These are phyloP conservation scores for Clausena lansium DNA, from an alignment of 345 rosid species.

Conservation along the genomic window DNA sequence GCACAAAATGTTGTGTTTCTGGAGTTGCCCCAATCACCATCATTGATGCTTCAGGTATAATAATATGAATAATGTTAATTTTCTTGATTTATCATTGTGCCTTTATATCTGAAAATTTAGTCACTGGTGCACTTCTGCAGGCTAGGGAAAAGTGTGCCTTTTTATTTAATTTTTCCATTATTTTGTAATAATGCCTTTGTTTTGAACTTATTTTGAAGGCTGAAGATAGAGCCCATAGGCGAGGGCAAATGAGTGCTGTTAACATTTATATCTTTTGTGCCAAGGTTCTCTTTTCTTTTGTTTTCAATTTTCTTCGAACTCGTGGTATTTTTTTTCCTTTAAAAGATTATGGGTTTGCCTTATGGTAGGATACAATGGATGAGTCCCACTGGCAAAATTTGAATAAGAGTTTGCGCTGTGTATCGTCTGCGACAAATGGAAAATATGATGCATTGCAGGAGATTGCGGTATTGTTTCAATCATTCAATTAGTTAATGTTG, in stretches of 20 bases:
- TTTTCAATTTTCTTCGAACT: background rate
- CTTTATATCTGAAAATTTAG: background rate
- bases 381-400: constrained; percentile 74
- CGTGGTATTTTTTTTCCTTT: constrained; percentile 14
- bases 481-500: background rate
- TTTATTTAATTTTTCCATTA: background rate
- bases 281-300: constrained; percentile 45
- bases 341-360: constrained; percentile 7
- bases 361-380: constrained; percentile 71
- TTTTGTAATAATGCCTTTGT: background rate
- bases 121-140: background rate
- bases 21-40: constrained; percentile 86
- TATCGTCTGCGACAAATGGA: constrained; percentile 89
- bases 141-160: background rate
- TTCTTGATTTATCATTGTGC: background rate
- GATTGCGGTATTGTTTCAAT: constrained; percentile 51
- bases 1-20: constrained; percentile 86
- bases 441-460: constrained; percentile 78
- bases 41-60: constrained; percentile 89
- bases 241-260: constrained; percentile 83
- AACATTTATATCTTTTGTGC: constrained; percentile 88
- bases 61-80: background rate
- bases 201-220: constrained; percentile 55
- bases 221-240: constrained; percentile 94
- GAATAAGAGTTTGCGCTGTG: constrained; percentile 72